These are phyloP conservation scores for Penicillium cataractarum DNA, from an alignment of 495 filamentous ascomycete species.

Conservation along the genomic window DNA sequence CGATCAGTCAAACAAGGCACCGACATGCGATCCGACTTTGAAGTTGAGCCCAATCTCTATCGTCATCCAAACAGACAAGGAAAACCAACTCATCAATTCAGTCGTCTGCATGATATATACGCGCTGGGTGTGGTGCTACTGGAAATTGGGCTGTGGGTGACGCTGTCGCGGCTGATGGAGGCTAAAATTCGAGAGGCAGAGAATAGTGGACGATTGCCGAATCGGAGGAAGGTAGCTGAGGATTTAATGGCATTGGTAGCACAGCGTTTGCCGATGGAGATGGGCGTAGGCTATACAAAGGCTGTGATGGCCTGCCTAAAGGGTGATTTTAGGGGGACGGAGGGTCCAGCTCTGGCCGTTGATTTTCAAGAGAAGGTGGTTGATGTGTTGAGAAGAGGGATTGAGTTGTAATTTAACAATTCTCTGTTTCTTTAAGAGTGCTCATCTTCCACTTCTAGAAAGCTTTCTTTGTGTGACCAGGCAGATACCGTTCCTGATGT, in stretches of 20 bases:
- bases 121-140: conserved; percentile 42
- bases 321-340: conserved; percentile 18
- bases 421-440: neutral
- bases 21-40: conserved; percentile 22
- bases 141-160: conserved; percentile 42
- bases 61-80: conserved; percentile 36
- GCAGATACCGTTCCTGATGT: too few species aligned
- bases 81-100: conserved; percentile 22
- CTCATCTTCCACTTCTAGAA: too few species aligned
- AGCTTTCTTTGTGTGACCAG: too few species aligned
- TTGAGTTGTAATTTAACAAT: conserved; percentile 16
- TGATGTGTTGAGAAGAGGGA: conserved; percentile 13
- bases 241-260: conserved; percentile 16
- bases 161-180: conserved; percentile 22
- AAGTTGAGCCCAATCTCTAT: conserved; percentile 31
- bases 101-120: conserved; percentile 44
- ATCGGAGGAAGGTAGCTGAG: conserved; percentile 14
- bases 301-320: conserved; percentile 22
- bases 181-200: conserved; percentile 18
- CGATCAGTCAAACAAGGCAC: conserved; percentile 23
- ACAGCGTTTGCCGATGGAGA: conserved; percentile 17
- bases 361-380: conserved; percentile 25
- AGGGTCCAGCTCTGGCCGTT: conserved; percentile 19
- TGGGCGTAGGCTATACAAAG: conserved; percentile 21
- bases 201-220: conserved; percentile 20